Percentiles rank a stretch among this genome's conserved stretches.
phyloP scores from a whole-genome alignment of 2,329 filamentous ascomycete genomes.

The Mariannaea sp. region DNA sequence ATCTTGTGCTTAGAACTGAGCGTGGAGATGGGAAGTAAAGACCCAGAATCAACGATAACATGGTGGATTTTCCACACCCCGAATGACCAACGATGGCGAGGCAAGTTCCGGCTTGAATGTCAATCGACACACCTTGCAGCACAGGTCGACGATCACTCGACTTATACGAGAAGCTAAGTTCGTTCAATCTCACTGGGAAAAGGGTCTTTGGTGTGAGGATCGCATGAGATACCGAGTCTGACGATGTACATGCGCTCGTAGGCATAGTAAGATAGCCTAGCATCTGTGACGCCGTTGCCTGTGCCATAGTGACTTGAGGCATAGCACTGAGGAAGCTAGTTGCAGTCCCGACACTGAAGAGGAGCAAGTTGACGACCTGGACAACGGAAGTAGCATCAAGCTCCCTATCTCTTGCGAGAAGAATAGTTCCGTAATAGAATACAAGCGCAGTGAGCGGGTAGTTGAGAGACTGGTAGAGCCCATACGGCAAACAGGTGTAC shows the following conservation, averaged over 20 bases:
- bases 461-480: constrained; percentile 74
- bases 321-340: constrained; percentile 73
- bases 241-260: constrained; percentile 43
- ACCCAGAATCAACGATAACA: constrained; percentile 74
- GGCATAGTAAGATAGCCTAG: constrained; percentile 71
- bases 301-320: constrained; percentile 78
- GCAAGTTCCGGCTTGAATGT: constrained; percentile 65
- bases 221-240: constrained; percentile 61
- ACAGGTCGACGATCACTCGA: constrained; percentile 56
- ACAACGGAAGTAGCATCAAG: constrained; percentile 65
- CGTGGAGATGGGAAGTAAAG: constrained; percentile 60
- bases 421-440: constrained; percentile 78
- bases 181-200: constrained; percentile 53
- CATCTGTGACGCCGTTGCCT: constrained; percentile 73
- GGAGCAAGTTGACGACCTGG: constrained; percentile 77
- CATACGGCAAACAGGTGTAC: constrained; percentile 73
- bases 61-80: constrained; percentile 89
- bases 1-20: constrained; percentile 1
- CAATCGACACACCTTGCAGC: constrained; percentile 68
- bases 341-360: constrained; percentile 81
- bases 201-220: constrained; percentile 32
- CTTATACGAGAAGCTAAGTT: constrained; percentile 75
- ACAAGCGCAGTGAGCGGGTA: constrained; percentile 77
- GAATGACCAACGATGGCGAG: constrained; percentile 83
- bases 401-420: constrained; percentile 58